Conservation (phyloP, 129 eudicot genomes). For the Cynara cardunculus region DNA sequence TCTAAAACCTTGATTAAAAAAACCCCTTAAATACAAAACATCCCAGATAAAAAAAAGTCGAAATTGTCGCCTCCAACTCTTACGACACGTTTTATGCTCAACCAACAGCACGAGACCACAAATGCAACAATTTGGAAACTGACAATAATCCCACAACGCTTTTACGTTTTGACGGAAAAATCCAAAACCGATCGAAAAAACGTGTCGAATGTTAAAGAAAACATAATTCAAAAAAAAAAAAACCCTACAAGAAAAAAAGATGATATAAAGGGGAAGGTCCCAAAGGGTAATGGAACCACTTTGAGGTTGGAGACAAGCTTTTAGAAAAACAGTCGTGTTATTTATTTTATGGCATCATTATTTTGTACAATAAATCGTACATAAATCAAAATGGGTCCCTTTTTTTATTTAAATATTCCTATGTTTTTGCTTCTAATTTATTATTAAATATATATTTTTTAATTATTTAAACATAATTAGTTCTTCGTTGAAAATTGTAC, state of each 20-base stretch:
- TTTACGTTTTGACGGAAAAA: neutral
- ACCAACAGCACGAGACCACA: neutral
- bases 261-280: conserved; percentile 23
- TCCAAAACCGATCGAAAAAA: neutral
- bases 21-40: neutral
- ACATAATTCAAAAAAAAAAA: neutral
- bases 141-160: no score
- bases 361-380: conserved; percentile 13
- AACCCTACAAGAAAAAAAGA: conserved; percentile 25
- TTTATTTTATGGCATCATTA: conserved; percentile 13
- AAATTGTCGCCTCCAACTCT: neutral
- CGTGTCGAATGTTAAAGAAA: neutral
- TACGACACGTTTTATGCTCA: neutral
- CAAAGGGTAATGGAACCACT: conserved; percentile 22
- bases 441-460: neutral
- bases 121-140: neutral
- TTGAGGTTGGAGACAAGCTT: conserved; percentile 23
- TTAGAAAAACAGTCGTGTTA: conserved; percentile 8
- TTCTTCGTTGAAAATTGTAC: neutral
- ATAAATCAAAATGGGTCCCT: neutral
- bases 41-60: neutral
- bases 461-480: neutral
- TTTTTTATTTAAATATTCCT: neutral
- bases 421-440: neutral
- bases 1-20: no score